A percentile compares a stretch with the other conserved stretches of the same genome.
phyloP scores from a whole-genome alignment of 805 yeast genomes.

The Candida railenensis region DNA sequence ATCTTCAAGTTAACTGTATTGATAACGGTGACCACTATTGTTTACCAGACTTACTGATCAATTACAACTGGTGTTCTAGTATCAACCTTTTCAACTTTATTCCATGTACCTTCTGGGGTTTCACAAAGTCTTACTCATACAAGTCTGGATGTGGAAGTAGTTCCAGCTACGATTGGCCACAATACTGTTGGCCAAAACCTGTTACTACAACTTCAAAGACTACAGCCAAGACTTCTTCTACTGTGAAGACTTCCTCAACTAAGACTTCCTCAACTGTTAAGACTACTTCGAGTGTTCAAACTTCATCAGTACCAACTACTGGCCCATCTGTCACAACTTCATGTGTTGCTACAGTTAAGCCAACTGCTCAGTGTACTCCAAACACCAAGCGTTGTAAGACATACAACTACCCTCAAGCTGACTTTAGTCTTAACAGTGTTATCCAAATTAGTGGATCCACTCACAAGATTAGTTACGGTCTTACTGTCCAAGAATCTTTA shows the following conservation, averaged over 20 bases:
- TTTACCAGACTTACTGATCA: conserved; percentile 2
- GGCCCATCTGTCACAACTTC: not conserved
- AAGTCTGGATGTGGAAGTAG: conserved; percentile 1
- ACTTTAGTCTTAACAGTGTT: not conserved
- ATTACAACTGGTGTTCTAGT: not conserved
- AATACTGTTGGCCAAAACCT: conserved; percentile 5
- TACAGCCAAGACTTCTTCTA: not conserved
- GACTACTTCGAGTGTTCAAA: not conserved
- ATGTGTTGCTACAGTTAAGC: not conserved
- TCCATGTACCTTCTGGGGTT: not conserved
- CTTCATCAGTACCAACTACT: conserved; percentile 1
- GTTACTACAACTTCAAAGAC: not conserved
- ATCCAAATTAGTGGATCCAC: not conserved
- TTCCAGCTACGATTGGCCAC: conserved; percentile 1
- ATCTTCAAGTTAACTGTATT: conserved; percentile 1
- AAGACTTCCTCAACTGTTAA: not conserved
- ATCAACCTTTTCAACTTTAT: not conserved
- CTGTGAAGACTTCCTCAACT: not conserved
- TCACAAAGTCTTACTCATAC: conserved; percentile 1
- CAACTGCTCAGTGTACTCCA: conserved; percentile 1
- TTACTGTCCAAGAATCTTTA: not conserved
- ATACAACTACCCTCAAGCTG: conserved; percentile 1
- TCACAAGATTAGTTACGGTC: not conserved
- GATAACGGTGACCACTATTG: conserved; percentile 3
- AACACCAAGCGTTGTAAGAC: not conserved